Base-by-base conservation (phyloP, 2,329 filamentous ascomycete genomes). In the Trichoderma sp. region DNA sequence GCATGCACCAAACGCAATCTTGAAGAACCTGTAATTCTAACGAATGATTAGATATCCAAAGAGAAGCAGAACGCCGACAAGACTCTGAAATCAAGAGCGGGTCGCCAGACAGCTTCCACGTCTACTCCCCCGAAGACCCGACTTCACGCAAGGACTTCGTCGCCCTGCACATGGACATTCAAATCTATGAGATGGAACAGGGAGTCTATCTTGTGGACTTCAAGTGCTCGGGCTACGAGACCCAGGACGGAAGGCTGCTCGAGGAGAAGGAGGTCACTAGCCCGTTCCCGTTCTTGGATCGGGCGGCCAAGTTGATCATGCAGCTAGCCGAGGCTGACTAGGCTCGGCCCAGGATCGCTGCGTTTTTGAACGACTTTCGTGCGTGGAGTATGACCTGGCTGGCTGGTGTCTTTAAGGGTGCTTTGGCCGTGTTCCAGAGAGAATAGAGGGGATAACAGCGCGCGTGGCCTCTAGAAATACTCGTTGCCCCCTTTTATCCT, bases 211-310 rank as follows among this genome's bases (percentile, higher is more conserved):
- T 99, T 74, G 96, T 99, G 63, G 96, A 99, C 81, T 99, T 99
- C 86, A 98, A 98, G 80, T 98, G 95, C 80, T 95, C 96, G 15
- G 96, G 96, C 23, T 99, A 99, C 82, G 96, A 99, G 83, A 93
- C 88, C 61, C 78, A 85, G 13, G 86, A 96, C 70, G 91, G 95
- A 63, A 89, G 91, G 75, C 84, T 92, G 65, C 84, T 94, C 65
- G 94, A 96, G 77, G 94, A 98, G 83, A 98, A 98, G 87, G 93
- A 97, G 78, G 94, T 97, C 74, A 95, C 94, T 58, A 97, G 93
- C 79, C 94, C 96, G 32, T 98, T 97, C 81, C 95, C 96, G 4
- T 98, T 98, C 83, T 86, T 98, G 78, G 95, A 98, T 82, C 92
- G 98, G 81, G 95, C 95, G 34, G 95, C 93, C 75, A 91, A 91